Percentiles rank a stretch among this genome's conserved stretches.
Evolutionary conservation across 306 rosid genomes (phyloP).

Genomic region (Leucaena leucocephala): DNA sequence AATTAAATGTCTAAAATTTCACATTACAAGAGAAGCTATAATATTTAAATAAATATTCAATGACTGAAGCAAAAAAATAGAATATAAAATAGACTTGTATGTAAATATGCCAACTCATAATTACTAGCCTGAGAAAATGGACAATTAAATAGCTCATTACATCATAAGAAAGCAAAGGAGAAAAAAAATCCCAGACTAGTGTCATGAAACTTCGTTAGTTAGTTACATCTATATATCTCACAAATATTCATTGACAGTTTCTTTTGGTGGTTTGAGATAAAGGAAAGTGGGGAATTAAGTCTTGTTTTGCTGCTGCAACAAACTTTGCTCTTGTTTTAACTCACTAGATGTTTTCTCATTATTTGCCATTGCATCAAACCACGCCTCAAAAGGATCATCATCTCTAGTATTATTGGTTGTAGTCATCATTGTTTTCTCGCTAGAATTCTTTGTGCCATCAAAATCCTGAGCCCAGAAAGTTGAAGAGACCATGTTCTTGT

Average conservation of each 20-base stretch:
- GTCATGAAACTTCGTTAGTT: no score
- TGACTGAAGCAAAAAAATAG: neutral
- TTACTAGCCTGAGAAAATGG: no score
- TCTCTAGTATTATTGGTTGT: neutral
- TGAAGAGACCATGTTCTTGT: neutral
- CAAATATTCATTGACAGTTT: neutral
- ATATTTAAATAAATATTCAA: no score
- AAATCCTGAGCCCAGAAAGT: neutral
- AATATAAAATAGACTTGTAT: neutral
- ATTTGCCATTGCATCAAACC: neutral
- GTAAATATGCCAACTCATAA: no score
- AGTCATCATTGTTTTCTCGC: neutral
- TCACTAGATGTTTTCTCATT: constrained; percentile 25
- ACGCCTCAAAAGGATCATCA: no score
- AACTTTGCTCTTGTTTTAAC: constrained; percentile 41
- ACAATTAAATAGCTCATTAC: neutral
- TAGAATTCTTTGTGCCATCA: neutral
- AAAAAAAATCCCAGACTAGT: neutral
- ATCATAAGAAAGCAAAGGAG: neutral
- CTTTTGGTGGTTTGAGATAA: neutral
- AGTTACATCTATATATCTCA: no score
- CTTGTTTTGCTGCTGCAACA: constrained; percentile 49
- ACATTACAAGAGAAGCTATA: neutral
- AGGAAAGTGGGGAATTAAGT: neutral
- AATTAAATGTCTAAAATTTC: neutral